A percentile compares a stretch with the other conserved stretches of the same genome.
Conservation (phyloP, 2,329 filamentous ascomycete species). For the Penicillium brasilianum region DNA sequence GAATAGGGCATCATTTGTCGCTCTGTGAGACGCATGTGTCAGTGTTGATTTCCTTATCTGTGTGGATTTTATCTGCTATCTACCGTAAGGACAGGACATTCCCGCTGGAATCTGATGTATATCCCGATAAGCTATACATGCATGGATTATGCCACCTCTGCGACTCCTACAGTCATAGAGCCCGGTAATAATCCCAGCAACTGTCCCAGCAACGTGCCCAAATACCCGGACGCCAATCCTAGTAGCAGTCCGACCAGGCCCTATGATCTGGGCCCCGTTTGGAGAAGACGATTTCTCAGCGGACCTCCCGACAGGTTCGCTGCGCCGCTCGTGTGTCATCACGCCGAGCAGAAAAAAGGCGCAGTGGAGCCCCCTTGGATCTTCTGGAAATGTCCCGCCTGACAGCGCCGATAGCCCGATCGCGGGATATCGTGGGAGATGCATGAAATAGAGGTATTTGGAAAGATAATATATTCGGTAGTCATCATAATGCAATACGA, state of each 20-base stretch:
- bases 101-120: not conserved
- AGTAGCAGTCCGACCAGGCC: not conserved
- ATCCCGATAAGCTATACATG: not conserved
- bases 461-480: too few species aligned
- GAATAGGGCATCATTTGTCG: not conserved
- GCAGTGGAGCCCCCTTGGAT: slow-evolving; percentile 26
- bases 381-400: slow-evolving; percentile 21
- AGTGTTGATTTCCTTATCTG: not conserved
- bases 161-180: not conserved
- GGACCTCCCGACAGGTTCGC: slow-evolving; percentile 23
- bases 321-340: slow-evolving; percentile 32
- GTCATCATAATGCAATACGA: too few species aligned
- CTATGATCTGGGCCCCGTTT: slow-evolving; percentile 1
- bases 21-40: not conserved
- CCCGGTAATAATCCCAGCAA: not conserved
- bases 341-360: slow-evolving; percentile 29
- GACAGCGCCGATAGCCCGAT: not conserved
- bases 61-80: not conserved
- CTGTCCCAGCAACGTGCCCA: not conserved
- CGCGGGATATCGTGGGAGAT: not conserved
- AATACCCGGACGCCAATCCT: too few species aligned
- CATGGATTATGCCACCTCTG: not conserved
- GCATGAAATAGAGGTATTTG: not conserved
- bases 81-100: not conserved
- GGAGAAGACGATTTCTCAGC: not conserved